phyloP scores from a whole-genome alignment of 78 protist species.

The Capsaspora owczarzaki region DNA sequence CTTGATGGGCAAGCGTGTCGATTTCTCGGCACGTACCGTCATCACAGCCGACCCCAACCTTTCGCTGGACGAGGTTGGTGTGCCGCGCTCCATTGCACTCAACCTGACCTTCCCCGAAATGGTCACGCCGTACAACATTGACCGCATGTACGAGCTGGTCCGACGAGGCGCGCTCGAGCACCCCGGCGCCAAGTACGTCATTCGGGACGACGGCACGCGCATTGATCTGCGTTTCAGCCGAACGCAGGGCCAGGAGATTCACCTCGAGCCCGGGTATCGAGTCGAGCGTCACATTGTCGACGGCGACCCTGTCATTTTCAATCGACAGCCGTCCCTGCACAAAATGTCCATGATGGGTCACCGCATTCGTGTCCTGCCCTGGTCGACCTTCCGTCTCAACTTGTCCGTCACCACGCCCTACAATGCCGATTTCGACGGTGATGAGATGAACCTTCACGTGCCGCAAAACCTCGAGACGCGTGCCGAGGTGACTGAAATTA shows the following conservation, averaged over 20 bases:
- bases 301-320: slow-evolving; percentile 94
- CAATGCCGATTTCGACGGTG: slow-evolving; percentile 99
- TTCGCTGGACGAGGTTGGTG: slow-evolving; percentile 90
- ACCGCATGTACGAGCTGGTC: slow-evolving; percentile 62
- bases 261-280: slow-evolving; percentile 57
- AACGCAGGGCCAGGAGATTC: slow-evolving; percentile 33
- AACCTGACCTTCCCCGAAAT: slow-evolving; percentile 94
- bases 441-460: slow-evolving; percentile 99
- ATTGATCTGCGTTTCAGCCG: slow-evolving; percentile 62
- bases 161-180: slow-evolving; percentile 77
- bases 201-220: slow-evolving; percentile 79
- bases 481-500: slow-evolving; percentile 87
- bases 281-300: slow-evolving; percentile 93
- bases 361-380: slow-evolving; percentile 87
- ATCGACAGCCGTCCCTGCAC: slow-evolving; percentile 98
- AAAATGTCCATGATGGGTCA: slow-evolving; percentile 99
- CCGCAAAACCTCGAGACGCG: slow-evolving; percentile 88
- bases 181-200: slow-evolving; percentile 72
- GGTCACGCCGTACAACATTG: slow-evolving; percentile 91
- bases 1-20: slow-evolving; percentile 99
- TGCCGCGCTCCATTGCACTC: slow-evolving; percentile 93
- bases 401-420: slow-evolving; percentile 96
- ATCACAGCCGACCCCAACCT: slow-evolving; percentile 97
- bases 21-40: slow-evolving; percentile 98
- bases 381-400: slow-evolving; percentile 96